Percentiles rank a stretch among this genome's conserved stretches.
phyloP scores from a whole-genome alignment of 2,329 filamentous ascomycete species.

The Nigrospora sphaerica region DNA sequence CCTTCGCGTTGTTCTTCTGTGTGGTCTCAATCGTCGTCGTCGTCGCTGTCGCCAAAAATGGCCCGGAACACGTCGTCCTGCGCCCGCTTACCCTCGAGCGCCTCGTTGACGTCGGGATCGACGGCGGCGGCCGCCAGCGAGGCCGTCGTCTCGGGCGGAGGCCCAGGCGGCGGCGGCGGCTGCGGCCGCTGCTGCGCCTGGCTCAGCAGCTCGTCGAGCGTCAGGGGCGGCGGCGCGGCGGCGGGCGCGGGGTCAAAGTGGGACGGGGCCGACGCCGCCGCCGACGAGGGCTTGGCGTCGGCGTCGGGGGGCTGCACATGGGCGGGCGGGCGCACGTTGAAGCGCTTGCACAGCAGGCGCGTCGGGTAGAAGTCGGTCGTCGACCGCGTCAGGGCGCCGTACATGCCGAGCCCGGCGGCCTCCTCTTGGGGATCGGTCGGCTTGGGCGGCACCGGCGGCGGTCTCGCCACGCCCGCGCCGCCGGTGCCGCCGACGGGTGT shows the following conservation, averaged over 20 bases:
- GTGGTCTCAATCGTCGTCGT: conserved; percentile 43
- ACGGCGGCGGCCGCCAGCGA: conserved; percentile 30
- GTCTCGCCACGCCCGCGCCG: too few relatives aligned
- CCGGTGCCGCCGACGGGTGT: neutral
- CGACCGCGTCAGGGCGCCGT: conserved; percentile 76
- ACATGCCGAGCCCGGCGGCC: conserved; percentile 88
- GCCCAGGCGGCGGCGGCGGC: neutral
- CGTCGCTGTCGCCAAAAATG: conserved; percentile 87
- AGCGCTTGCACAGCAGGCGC: conserved; percentile 85
- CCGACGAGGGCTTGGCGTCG: conserved; percentile 5
- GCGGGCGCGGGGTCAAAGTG: neutral
- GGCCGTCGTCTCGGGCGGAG: neutral
- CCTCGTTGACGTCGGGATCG: conserved; percentile 71
- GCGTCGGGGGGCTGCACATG: conserved; percentile 53
- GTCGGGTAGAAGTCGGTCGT: conserved; percentile 69
- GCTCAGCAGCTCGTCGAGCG: conserved; percentile 21
- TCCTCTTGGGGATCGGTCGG: conserved; percentile 72
- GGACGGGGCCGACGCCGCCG: conserved; percentile 2
- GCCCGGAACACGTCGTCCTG: conserved; percentile 79
- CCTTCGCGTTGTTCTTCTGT: too few relatives aligned
- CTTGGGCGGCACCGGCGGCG: conserved; percentile 39
- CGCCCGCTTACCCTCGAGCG: conserved; percentile 65
- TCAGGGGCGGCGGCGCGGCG: conserved; percentile 12
- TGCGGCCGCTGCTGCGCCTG: conserved; percentile 12
- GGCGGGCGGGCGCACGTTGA: conserved; percentile 74